Evolutionary conservation across 129 eudicot genomes (phyloP), one percentile per base, ranked within the genome.

Genomic region (Chrysanthemum seticuspe): DNA sequence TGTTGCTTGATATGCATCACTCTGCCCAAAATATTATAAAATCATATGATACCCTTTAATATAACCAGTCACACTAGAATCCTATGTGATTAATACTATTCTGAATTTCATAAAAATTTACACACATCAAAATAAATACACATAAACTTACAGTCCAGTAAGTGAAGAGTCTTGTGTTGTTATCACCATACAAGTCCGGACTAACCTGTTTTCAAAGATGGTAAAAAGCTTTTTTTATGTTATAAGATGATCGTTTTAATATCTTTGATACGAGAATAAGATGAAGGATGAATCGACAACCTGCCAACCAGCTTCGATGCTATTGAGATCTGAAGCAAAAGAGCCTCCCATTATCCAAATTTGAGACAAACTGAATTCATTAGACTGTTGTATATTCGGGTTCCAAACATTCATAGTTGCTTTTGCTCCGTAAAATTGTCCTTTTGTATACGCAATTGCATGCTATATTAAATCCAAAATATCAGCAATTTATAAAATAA

Each of bases 251-350:
- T 25, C 23, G n/a, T 54, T 2, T 54, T 60, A 15, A 29, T 72
- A 50, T 27, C 18, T 13, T 40, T 12, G 53, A 53, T 9, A 15
- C 36, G 18, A 64, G 16, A 13, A 23, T 4, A 48, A 36, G 47
- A 47, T 53, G 5, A 51, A 1, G 16, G 48, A 51, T 9, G 16
- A 52, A 47, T 52, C 67, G 47, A 6, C 10, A 40, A 87, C 97
- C 94, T 92, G 96, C 97, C 97, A 91, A 71, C 97, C 97, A 68
- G 97, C 97, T 83, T 91, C 97, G 70, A 91, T 86, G 84, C 96
- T 88, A 60, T 91, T 91, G 49, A 88, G 96, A 83, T 91, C 96
- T 60, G 85, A 84, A 62, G 85, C 87, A 77, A 91, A 91, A 78
- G 97, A 88, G 59, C 97, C 97, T 36, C 92, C 96, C 74, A 91